Base-by-base conservation (phyloP, 441 rosid species). In the Pelargonium myrrhifolium region DNA sequence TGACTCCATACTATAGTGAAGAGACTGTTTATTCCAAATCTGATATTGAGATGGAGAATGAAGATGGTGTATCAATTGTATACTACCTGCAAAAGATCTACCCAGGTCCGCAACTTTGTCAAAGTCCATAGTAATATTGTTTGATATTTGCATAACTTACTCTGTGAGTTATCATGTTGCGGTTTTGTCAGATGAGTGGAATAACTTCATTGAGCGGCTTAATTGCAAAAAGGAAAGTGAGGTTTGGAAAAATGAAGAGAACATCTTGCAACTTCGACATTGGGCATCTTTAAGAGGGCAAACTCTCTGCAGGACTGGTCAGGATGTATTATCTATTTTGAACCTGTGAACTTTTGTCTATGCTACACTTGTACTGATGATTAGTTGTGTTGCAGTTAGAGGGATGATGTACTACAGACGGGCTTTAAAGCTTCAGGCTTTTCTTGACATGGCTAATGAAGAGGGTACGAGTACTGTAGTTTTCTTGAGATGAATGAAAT, bases 261-360 rank as follows among this genome's bases (percentile, higher is more conserved):
- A 85, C 62, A 85, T 89, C 71, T 82, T 92, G 86, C 99, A 88
- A 82, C 87, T 92, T 65, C 97, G 99, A 47, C 97, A 94, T 64
- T 94, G 99, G 99, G 99, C 83, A 66, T 89, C 99, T 74, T 82
- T 92, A 62, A 86, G 99, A 82, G 99, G 99, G 66, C 99, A 94
- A 81, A 94, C 99, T 67, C 87, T 89, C 70, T 86, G 81, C 76
- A 90, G 99, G 75, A 94, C 97, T 73, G 97, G 99, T 91, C 74
- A 42, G 71, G 72, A 70, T 78, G 74, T 72, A 58, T 69, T 64
- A 70, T 43, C 47, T 58, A 39, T 66, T 65, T 73, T 69, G 62
- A 43, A 63, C 43, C 43, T 71, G 73, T 69, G 35, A 7, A 47
- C 15, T 55, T 24, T 45, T 62, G 26, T 6, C 64, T 60, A 37